Base-by-base conservation (phyloP, 306 rosid genomes). In the Purshia tridentata region DNA sequence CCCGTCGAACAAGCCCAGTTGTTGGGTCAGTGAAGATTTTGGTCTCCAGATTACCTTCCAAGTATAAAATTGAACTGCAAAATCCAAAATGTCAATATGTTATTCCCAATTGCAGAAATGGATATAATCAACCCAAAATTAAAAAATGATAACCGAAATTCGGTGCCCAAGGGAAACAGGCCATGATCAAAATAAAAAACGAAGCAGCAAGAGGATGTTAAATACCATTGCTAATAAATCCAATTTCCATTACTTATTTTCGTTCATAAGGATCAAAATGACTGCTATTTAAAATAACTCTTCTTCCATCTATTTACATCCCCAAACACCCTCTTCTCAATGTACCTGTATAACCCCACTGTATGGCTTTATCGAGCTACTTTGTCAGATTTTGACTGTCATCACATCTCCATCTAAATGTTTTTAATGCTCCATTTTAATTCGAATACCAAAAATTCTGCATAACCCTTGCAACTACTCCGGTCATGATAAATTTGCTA, bases 21-120 rank as follows among this genome's bases (percentile, higher is more conserved):
- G 56, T 3, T 0, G 93, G 92, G 80, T 94, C 95, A 7, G 79
- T 49, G 76, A 88, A 94, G 29, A 91, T 68, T 78, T 91, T 94
- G 9, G 90, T 83, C 87, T 94, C 99, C 12, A 94, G 79, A 73
- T 94, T 90, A 39, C 99, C 99, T 65, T 94, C 99, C 51, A 94
- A 56, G 62, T 94, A 94, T 40, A 94, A 56, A 54, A 89, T 69
- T 5, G 99, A 84, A 56, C 98, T 92, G 76, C 82, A 80, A 79
- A 2, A 39, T 56, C 45, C 39, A 73, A 65, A 71, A 53, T 42
- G 48, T 64, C 22, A 68, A 48, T 18, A 39, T 0, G 45, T 48
- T 8, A 81, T 55, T 14, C 13, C 44, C 59, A 40, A 45, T 9
- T 48, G 20, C 10, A 45, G 8, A 40, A 39, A 51, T 5, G n/a